Percentiles rank a stretch among this genome's conserved stretches.
phyloP scores from a whole-genome alignment of 1,284 basidiomycete species.

The Marasmius tenuissimus region DNA sequence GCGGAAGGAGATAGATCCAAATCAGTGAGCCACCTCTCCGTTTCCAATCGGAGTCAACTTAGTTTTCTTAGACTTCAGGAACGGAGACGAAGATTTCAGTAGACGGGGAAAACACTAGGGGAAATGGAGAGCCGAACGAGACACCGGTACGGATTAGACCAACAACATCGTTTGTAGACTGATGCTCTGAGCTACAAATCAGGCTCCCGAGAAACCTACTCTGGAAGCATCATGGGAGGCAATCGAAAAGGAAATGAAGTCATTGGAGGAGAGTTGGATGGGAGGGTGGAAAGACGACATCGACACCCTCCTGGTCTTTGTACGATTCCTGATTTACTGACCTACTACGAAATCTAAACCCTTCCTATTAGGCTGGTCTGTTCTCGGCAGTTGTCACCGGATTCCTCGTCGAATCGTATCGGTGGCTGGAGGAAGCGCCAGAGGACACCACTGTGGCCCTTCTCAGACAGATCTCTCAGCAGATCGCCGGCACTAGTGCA shows the following conservation, averaged over 20 bases:
- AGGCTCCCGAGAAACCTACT: background rate
- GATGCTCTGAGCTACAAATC: too few relatives aligned
- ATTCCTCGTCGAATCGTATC: conserved; percentile 1
- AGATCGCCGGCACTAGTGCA: background rate
- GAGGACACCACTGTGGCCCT: background rate
- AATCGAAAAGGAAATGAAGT: background rate
- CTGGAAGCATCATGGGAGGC: background rate
- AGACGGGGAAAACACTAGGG: too few relatives aligned
- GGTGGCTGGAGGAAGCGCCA: background rate
- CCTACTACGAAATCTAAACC: background rate
- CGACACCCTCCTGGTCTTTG: conserved; percentile 2
- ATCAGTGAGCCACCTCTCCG: too few relatives aligned
- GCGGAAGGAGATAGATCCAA: too few relatives aligned
- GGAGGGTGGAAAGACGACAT: background rate
- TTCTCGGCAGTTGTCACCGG: conserved; percentile 2
- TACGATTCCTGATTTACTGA: background rate
- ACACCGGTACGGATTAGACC: too few relatives aligned
- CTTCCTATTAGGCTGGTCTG: background rate
- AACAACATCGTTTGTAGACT: too few relatives aligned
- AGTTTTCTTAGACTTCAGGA: too few relatives aligned
- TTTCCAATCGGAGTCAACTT: too few relatives aligned
- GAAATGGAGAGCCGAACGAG: too few relatives aligned
- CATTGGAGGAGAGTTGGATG: background rate
- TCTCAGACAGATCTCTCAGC: background rate
- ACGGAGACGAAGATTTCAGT: too few relatives aligned